Evolutionary conservation across 768 basidiomycete genomes (phyloP), one percentile per base, ranked within the genome.

Genomic region (Leccinum pellstonianum): DNA sequence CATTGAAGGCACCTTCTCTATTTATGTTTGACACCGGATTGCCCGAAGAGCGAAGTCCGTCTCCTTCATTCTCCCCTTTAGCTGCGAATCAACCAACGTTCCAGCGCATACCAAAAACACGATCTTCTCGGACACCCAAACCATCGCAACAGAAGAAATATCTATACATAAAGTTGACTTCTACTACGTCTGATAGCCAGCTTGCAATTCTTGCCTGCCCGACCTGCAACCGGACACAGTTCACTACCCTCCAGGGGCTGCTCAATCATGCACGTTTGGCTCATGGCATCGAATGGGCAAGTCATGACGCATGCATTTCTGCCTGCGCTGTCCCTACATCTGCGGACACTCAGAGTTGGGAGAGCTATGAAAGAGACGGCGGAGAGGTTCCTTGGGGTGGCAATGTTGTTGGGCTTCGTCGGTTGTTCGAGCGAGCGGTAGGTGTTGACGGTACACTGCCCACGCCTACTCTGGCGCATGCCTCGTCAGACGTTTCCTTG

Each of bases 191-290:
- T 14, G 67, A 67, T 23, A 69, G 65, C 19, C 71, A 75, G 27
- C 59, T 76, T 19, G 70, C 66, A 5, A 59, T 75, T 50, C 75
- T 83, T 38, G 69, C 65, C 5, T 83, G 81, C 64, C 74, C 77
- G 0, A 77, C 75, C 54, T 83, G 81, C 60, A 50, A 64, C 9
- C 77, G 81, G 21, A 76, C 74, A 7, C 79, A 83, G 51, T 82
- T 83, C 64, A 80, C 79, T 23, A 82, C 74, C 25, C 73, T 83
- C 7, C 81, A 83, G 59, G 81, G 81, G 12, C 73, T 83, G 41
- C 70, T 84, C 29, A 83, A 83, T 54, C 81, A 83, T 63, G 80
- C 78, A 43, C 80, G 83, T 17, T 67, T 83, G n/a, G 71, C 77
- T 9, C 81, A 83, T 59, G 70, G 75, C 14, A 68, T 79, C 43